phyloP scores from a whole-genome alignment of 164 flowering plant species.

The Aristolochia contorta region DNA sequence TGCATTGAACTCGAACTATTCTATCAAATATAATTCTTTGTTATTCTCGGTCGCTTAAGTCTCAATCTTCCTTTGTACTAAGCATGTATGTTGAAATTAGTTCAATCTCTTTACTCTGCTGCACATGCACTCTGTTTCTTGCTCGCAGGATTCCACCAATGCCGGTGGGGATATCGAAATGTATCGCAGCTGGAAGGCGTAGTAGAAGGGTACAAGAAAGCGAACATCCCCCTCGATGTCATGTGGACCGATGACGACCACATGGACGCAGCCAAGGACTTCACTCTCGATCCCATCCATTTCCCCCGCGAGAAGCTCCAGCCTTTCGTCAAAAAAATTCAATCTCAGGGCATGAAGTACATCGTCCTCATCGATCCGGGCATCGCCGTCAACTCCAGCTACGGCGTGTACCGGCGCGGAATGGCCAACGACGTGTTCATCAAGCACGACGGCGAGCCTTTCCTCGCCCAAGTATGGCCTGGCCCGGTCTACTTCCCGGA shows the following conservation, averaged over 20 bases:
- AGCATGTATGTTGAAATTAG: too few relatives aligned
- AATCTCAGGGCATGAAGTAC: constrained; percentile 68
- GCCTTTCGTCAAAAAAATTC: constrained; percentile 59
- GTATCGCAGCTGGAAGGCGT: constrained; percentile 76
- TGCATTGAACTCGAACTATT: too few relatives aligned
- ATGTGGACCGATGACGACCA: constrained; percentile 97
- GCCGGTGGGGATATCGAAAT: constrained; percentile 93
- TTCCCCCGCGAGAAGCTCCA: constrained; percentile 62
- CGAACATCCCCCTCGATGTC: constrained; percentile 84
- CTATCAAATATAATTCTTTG: too few relatives aligned
- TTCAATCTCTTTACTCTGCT: too few relatives aligned
- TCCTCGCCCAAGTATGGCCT: constrained; percentile 91
- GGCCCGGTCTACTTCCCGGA: constrained; percentile 95
- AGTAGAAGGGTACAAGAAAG: constrained; percentile 73
- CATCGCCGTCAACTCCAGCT: constrained; percentile 57
- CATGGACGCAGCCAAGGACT: constrained; percentile 90
- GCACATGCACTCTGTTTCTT: not conserved
- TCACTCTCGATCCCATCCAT: constrained; percentile 65
- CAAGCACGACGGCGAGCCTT: constrained; percentile 70
- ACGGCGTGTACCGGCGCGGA: constrained; percentile 64
- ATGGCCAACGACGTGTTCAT: constrained; percentile 71
- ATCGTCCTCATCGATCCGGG: constrained; percentile 90
- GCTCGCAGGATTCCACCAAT: constrained; percentile 79
- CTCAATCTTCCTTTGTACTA: too few relatives aligned
- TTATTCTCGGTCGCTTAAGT: too few relatives aligned